Conservation (phyloP, 306 rosid genomes). For the Phaseolus lunatus region DNA sequence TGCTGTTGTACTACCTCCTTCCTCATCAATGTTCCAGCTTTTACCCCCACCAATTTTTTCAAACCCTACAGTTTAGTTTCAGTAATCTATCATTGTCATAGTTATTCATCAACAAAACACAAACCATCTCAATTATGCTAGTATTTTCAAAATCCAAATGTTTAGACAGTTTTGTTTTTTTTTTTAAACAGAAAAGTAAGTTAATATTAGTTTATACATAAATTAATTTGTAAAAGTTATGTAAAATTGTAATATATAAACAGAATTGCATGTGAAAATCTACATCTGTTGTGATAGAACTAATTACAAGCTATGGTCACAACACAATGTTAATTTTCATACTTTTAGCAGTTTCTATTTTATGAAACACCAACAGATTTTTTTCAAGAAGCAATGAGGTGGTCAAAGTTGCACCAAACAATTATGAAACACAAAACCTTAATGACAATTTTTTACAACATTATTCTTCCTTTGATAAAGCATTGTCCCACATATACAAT, state of each 20-base stretch:
- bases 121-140: neutral
- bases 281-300: too few relatives aligned
- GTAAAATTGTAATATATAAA: too few relatives aligned
- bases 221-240: too few relatives aligned
- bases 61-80: neutral
- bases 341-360: too few relatives aligned
- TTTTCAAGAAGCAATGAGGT: neutral
- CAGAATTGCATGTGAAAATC: too few relatives aligned
- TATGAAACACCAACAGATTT: too few relatives aligned
- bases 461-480: neutral
- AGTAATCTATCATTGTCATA: neutral
- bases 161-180: too few relatives aligned
- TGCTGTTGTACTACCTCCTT: neutral
- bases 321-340: too few relatives aligned
- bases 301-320: too few relatives aligned
- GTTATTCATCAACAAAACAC: neutral
- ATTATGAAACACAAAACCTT: neutral
- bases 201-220: too few relatives aligned
- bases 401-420: neutral
- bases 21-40: conserved; percentile 10
- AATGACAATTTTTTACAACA: neutral
- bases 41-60: conserved; percentile 11
- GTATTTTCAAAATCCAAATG: neutral
- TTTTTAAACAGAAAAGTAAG: too few relatives aligned
- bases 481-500: neutral